These are phyloP conservation scores for Blastobotrys terrestris DNA, from an alignment of 805 yeast species.

Conservation along the genomic window DNA sequence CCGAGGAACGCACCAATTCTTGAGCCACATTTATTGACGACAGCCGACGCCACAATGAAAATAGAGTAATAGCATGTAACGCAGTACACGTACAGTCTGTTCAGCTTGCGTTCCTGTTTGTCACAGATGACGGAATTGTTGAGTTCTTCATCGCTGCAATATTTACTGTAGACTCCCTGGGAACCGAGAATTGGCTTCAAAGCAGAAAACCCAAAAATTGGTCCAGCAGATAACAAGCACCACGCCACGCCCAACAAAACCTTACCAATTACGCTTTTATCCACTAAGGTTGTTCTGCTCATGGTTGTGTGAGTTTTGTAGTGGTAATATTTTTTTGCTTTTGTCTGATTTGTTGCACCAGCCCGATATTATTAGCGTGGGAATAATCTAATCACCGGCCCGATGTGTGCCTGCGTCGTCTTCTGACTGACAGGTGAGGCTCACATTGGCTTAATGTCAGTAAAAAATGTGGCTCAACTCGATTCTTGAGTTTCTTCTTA, in stretches of 20 bases:
- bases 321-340: neutral
- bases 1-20: slow-evolving; percentile 73
- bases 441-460: too few relatives aligned
- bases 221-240: slow-evolving; percentile 91
- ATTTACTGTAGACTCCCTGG: slow-evolving; percentile 68
- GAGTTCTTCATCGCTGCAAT: slow-evolving; percentile 42
- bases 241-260: slow-evolving; percentile 39
- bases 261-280: slow-evolving; percentile 37
- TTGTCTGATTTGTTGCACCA: neutral
- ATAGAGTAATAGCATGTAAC: slow-evolving; percentile 81
- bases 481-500: too few relatives aligned
- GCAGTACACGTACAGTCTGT: slow-evolving; percentile 76
- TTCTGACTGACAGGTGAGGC: too few relatives aligned
- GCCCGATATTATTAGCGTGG: too few relatives aligned
- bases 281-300: neutral
- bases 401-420: too few relatives aligned
- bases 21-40: slow-evolving; percentile 78
- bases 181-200: slow-evolving; percentile 71
- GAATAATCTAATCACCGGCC: too few relatives aligned
- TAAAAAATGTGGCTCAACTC: too few relatives aligned
- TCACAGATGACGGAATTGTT: slow-evolving; percentile 40
- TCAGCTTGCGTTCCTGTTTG: slow-evolving; percentile 77
- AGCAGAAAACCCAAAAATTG: slow-evolving; percentile 94
- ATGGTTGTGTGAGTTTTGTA: neutral
- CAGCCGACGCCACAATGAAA: slow-evolving; percentile 75